Evolutionary conservation across 495 filamentous ascomycete species (phyloP).

Genomic region (Cetradonia linearis): DNA sequence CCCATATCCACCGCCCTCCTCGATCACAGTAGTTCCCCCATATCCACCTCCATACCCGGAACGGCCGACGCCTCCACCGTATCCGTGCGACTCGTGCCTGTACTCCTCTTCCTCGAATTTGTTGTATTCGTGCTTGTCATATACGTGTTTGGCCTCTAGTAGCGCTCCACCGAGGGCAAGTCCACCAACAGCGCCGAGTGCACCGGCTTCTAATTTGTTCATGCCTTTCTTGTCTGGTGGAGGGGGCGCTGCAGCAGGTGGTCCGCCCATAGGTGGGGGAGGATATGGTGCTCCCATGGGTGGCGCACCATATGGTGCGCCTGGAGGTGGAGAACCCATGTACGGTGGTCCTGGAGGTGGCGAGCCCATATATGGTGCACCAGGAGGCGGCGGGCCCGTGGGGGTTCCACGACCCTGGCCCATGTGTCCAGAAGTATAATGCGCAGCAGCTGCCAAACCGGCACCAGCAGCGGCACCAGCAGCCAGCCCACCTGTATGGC

Average conservation of each 20-base stretch:
- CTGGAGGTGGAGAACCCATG: neutral
- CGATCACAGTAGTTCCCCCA: constrained; percentile 21
- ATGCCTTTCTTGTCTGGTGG: constrained; percentile 25
- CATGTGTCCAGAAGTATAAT: neutral
- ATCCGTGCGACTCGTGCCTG: constrained; percentile 18
- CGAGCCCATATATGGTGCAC: neutral
- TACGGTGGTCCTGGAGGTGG: neutral
- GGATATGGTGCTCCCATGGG: neutral
- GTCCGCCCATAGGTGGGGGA: neutral
- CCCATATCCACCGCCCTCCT: constrained; percentile 1
- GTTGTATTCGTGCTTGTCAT: constrained; percentile 27
- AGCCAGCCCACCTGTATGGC: neutral
- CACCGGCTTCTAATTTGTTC: constrained; percentile 37
- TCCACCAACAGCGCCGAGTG: constrained; percentile 42
- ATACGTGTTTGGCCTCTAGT: constrained; percentile 25
- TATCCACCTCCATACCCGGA: constrained; percentile 24
- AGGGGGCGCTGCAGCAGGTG: constrained; percentile 16
- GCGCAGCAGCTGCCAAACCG: constrained; percentile 23
- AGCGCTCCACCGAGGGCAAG: constrained; percentile 33
- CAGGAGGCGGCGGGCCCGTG: neutral
- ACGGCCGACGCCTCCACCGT: constrained; percentile 14
- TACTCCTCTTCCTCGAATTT: constrained; percentile 34
- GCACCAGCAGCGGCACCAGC: neutral
- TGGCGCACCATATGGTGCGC: neutral
- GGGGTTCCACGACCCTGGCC: neutral